Conservation (phyloP, 2,329 filamentous ascomycete genomes). For the Fusarium staphyleae region DNA sequence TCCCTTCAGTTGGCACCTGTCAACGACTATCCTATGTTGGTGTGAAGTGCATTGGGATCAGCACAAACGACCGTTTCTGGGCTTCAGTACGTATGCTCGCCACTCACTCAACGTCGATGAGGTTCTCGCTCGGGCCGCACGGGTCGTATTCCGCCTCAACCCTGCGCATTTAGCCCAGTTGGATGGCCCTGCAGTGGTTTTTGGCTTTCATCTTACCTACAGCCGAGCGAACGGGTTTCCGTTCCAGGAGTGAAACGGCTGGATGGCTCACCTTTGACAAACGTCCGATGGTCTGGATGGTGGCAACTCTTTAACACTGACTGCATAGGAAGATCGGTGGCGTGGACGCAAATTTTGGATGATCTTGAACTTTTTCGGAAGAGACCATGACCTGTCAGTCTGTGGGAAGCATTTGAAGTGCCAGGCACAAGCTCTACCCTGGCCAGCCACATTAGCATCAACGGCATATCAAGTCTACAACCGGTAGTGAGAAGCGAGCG, state of each 20-base stretch:
- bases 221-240: conserved; percentile 16
- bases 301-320: conserved; percentile 7
- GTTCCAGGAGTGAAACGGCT: conserved; percentile 6
- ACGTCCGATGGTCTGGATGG: conserved; percentile 3
- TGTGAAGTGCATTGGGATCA: conserved; percentile 14
- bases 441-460: neutral
- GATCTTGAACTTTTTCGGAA: conserved; percentile 7
- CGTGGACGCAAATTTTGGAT: conserved; percentile 14
- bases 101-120: conserved; percentile 1
- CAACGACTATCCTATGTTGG: conserved; percentile 7
- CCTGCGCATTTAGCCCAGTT: conserved; percentile 15
- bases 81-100: neutral
- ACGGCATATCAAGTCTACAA: neutral
- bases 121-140: conserved; percentile 17
- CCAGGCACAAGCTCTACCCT: neutral
- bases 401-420: neutral
- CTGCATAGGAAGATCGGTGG: conserved; percentile 27
- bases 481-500: neutral
- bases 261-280: conserved; percentile 4
- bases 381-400: conserved; percentile 6
- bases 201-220: conserved; percentile 13
- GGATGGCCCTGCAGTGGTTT: conserved; percentile 6
- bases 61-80: conserved; percentile 8
- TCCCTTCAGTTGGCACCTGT: neutral
- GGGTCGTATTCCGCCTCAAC: conserved; percentile 27